These are phyloP conservation scores for Pharus latifolius DNA, from an alignment of 176 grass and related monocot genomes.

Conservation along the genomic window DNA sequence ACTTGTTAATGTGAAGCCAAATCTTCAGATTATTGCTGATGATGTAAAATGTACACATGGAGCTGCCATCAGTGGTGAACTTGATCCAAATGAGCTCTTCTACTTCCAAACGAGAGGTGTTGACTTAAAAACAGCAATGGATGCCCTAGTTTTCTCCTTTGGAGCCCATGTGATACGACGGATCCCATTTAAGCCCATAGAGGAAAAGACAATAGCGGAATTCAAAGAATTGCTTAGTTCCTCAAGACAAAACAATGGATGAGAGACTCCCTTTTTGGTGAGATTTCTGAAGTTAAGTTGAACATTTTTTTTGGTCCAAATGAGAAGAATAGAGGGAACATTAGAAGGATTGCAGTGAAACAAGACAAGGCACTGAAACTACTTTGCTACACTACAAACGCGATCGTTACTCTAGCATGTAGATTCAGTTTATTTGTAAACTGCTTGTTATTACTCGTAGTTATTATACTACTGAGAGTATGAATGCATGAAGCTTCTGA, in stretches of 20 bases:
- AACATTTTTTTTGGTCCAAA: neutral
- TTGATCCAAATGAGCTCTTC: conserved; percentile 70
- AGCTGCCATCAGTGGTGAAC: conserved; percentile 88
- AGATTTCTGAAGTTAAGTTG: neutral
- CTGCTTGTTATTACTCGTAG: neutral
- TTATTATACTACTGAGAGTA: neutral
- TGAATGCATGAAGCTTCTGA: neutral
- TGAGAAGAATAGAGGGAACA: neutral
- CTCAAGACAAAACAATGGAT: conserved; percentile 1
- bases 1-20: conserved; percentile 80
- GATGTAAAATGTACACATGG: conserved; percentile 97
- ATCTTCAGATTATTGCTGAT: conserved; percentile 95
- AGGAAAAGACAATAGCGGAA: conserved; percentile 26
- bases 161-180: conserved; percentile 70
- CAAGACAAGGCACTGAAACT: neutral
- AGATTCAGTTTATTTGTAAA: conserved; percentile 2
- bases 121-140: conserved; percentile 48
- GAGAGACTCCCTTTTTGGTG: neutral
- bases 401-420: neutral
- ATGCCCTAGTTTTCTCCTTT: conserved; percentile 72
- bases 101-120: conserved; percentile 81
- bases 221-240: conserved; percentile 51
- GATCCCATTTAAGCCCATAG: conserved; percentile 61
- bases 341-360: neutral
- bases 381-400: neutral